Evolutionary conservation across 805 yeast species (phyloP), one percentile per base, ranked within the genome.

Genomic region (Hanseniaspora thailandica): DNA sequence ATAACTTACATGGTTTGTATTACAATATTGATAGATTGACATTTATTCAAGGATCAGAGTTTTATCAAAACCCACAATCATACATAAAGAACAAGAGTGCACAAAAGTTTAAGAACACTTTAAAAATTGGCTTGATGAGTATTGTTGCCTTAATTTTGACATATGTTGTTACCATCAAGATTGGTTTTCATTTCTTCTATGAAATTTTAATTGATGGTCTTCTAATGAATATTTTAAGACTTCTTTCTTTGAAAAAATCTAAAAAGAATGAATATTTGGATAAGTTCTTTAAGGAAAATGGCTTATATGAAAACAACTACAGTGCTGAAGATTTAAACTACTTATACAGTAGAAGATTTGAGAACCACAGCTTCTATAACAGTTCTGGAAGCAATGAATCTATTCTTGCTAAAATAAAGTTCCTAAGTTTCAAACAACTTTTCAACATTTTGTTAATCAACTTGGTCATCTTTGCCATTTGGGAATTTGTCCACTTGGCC

Each of bases 401-500:
- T 25, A 15, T 12, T 3, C 8, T 23, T 4, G 13, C 43, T 25
- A 43, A 8, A 2, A 7, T 43, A 5, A 26, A 10, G 2, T 67
- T 71, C 30, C 73, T 63, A 56, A 59, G 46, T 13, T 22, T 40
- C 5, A 40, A 22, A 4, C 25, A 39, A 25, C 13, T 71, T n/a
- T 57, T 69, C 22, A 64, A 28, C 20, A 20, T 35, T 15, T 38
- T 34, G 9, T 9, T 43, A 10, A 8, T 44, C 10, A 53, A 47
- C 17, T 22, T n/a, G 19, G 6, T 20, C 2, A 22, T 43, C 68
- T 36, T 61, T 71, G 35, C 59, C 63, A 55, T 63, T 10, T 77
- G 84, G 77, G 88, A 84, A 60, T 45, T 74, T 8, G 63, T 76
- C 23, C 81, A 81, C 61, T 73, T 76, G 54, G 66, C 80, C 0